Base-by-base conservation (phyloP, 805 yeast species). In the Lachancea mirantina region DNA sequence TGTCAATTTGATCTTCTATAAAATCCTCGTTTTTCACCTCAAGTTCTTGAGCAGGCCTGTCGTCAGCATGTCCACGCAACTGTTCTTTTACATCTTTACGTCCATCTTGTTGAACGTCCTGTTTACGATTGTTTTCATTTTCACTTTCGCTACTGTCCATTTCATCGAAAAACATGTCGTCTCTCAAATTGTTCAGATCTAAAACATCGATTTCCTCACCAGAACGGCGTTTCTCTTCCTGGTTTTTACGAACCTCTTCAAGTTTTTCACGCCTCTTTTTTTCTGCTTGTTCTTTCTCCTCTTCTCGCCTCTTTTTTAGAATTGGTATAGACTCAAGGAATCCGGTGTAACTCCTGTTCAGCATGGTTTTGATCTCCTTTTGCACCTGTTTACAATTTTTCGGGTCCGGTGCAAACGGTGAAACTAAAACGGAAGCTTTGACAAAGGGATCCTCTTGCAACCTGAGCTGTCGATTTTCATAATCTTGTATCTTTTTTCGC, bases 91-190 rank as follows among this genome's bases (percentile, higher is more conserved):
- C n/a, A n/a, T n/a, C n/a, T n/a, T n/a, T n/a, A n/a, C n/a, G n/a
- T n/a, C n/a, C n/a, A n/a, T n/a, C n/a, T n/a, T n/a, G n/a, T n/a
- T n/a, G n/a, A n/a, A n/a, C n/a, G n/a, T n/a, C 10, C 23, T 21
- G 11, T 21, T 21, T n/a, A 21, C 11, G 23, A 21, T 21, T 21
- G 23, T 21, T 21, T 5, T 55, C 64, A 6, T 44, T 52, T 14
- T 46, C 50, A 18, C 61, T 43, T 26, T 46, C 50, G 19, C 61
- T 45, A 26, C 51, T 47, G n/a, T 44, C 57, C 32, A 56, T 40
- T 20, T 46, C 48, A 9, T 46, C 60, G 37, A 61, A 59, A 21
- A 52, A 46, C 7, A 52, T 61, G 34, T 59, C 62, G 20, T 55
- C 53, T 16, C 51, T 53, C 19, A 49, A 49, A 13, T 47, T 40